phyloP scores from a whole-genome alignment of 805 yeast species.

The Saccharomyces eubayanus region DNA sequence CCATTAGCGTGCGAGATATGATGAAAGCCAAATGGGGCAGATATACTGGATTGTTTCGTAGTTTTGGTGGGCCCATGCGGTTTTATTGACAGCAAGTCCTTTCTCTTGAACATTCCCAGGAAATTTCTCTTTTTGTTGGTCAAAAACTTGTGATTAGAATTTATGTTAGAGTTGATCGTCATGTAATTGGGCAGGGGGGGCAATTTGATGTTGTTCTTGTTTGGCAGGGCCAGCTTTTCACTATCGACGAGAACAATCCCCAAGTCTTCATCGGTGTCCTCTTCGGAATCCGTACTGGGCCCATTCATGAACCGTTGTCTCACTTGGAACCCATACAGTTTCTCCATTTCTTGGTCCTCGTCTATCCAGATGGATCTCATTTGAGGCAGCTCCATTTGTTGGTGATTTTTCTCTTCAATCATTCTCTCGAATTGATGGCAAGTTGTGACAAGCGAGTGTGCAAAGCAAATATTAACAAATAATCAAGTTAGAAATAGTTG shows the following conservation, averaged over 20 bases:
- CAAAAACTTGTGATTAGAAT: neutral
- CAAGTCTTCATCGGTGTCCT: conserved; percentile 23
- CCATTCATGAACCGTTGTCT: conserved; percentile 20
- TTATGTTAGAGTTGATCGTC: neutral
- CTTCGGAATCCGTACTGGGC: conserved; percentile 3
- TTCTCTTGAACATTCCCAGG: conserved; percentile 27
- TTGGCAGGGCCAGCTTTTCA: conserved; percentile 27
- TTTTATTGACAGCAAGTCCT: conserved; percentile 11
- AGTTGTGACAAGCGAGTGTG: neutral
- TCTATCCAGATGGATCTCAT: conserved; percentile 39
- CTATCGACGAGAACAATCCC: conserved; percentile 31
- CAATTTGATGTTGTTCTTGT: conserved; percentile 31
- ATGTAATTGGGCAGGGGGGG: conserved; percentile 26
- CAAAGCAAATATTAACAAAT: neutral
- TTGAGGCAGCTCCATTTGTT: conserved; percentile 18
- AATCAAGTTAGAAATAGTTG: neutral
- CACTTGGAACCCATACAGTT: conserved; percentile 28
- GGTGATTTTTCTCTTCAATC: conserved; percentile 1
- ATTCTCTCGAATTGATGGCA: neutral
- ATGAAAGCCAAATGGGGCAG: conserved; percentile 34
- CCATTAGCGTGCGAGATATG: conserved; percentile 36
- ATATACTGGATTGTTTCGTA: conserved; percentile 14
- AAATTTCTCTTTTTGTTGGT: conserved; percentile 17
- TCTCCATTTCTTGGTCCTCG: conserved; percentile 32
- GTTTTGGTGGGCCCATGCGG: neutral